Conservation (phyloP, 495 filamentous ascomycete species). For the Aspergillus homomorphus region DNA sequence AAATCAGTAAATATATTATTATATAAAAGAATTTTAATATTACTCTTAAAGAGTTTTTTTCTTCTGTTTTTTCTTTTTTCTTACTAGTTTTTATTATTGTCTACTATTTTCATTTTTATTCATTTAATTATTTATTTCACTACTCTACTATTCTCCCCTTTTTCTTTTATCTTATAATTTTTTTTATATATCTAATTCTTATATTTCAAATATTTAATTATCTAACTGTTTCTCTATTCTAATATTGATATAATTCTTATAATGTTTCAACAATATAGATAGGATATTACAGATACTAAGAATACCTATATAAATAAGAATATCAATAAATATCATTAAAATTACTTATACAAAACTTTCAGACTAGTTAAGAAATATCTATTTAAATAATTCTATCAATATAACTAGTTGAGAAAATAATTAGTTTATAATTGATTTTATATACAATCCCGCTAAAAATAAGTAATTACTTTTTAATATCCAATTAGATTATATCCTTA, state of each 20-base stretch:
- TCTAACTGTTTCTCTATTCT: too few relatives aligned
- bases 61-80: too few relatives aligned
- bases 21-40: background rate
- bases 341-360: too few relatives aligned
- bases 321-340: too few relatives aligned
- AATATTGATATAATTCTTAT: too few relatives aligned
- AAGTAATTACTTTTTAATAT: background rate
- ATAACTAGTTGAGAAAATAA: background rate
- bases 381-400: background rate
- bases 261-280: too few relatives aligned
- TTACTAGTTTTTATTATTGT: background rate
- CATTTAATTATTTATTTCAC: background rate
- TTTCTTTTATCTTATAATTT: background rate
- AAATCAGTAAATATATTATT: background rate
- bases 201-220: too few relatives aligned
- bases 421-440: background rate
- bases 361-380: too few relatives aligned
- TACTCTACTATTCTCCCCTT: background rate
- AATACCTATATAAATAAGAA: background rate
- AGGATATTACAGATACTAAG: too few relatives aligned
- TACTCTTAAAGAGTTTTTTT: background rate
- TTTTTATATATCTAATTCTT: background rate
- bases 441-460: slow-evolving; percentile 2
- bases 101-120: background rate
- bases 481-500: background rate